Base-by-base conservation (phyloP, 2,329 filamentous ascomycete genomes). In the Neonectria magnoliae region DNA sequence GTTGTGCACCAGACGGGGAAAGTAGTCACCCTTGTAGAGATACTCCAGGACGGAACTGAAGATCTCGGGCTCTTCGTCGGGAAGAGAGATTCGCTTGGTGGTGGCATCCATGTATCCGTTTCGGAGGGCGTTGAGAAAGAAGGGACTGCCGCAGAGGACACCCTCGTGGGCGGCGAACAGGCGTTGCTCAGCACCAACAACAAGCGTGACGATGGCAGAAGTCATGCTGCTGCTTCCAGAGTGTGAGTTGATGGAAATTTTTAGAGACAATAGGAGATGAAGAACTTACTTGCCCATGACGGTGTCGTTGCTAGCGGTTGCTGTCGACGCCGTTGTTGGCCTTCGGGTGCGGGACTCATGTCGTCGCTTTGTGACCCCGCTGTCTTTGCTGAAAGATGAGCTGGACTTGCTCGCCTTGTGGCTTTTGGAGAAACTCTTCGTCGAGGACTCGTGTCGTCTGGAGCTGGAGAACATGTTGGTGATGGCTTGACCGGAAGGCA, bases 11-110 rank as follows among this genome's bases (percentile, higher is more conserved):
- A 97, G 85, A 18, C 91, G 91, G 3, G 94, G 94, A 72, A 91
- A 94, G 82, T 97, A 97, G 80, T 97, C 94, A 68, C 94, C 94
- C 81, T 97, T 97, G 86, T 97, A 97, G 61, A 98, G 88, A 72
- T 91, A 97, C 77, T 98, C 94, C 61, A 98, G 89, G 11, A 98
- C 86, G 6, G 91, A 94, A 8, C 93, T 97, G 79, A 98, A 94
- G 74, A 97, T 91, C 77, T 97, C 93, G 20, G 94, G 93, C 72
- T 94, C 91, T 79, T 97, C 94, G 65, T 95, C 89, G 1, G 93
- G 91, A 2, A 97, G 87, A 56, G 91, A 86, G 76, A 97, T 91
- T 59, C 91, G 90, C 81, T 93, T 94, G 76, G 75, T 73, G 5
- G 74, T 60, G 22, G 73, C 67, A 54, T 80, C 78, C 69, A 76